Evolutionary conservation across 1,284 basidiomycete species (phyloP).

Genomic region (Anthracocystis walkeri): DNA sequence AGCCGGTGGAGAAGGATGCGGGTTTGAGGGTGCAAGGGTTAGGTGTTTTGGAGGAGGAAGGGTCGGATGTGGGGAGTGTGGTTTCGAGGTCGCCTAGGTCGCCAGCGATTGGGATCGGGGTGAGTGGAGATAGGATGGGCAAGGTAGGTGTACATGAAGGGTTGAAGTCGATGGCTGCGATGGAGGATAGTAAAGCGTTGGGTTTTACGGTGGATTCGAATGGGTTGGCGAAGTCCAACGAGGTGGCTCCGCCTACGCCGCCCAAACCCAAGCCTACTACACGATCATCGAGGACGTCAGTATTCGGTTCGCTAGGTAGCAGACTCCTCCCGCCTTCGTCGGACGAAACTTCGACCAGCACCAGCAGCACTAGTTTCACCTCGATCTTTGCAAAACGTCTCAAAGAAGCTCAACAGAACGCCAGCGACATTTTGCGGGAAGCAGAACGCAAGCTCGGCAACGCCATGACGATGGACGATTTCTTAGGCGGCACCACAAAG

Average conservation of each 20-base stretch:
- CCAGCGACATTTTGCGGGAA: constrained; percentile 35
- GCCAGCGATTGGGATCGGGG: constrained; percentile 8
- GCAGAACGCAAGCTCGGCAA: constrained; percentile 45
- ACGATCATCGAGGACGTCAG: constrained; percentile 8
- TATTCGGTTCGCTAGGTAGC: constrained; percentile 27
- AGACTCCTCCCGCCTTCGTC: neutral
- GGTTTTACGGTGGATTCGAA: constrained; percentile 30
- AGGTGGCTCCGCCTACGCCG: constrained; percentile 11
- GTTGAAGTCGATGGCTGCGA: neutral
- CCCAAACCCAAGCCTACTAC: constrained; percentile 10
- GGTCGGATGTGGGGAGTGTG: constrained; percentile 32
- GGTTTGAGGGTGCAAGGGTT: neutral
- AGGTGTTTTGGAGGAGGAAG: constrained; percentile 45
- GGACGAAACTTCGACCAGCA: neutral
- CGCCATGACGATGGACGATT: constrained; percentile 48
- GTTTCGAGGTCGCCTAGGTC: constrained; percentile 32
- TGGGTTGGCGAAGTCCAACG: constrained; percentile 16
- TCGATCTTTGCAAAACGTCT: constrained; percentile 31
- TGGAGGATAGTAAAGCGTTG: constrained; percentile 20
- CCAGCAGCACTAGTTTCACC: constrained; percentile 14
- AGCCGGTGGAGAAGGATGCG: constrained; percentile 16
- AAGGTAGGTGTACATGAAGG: too few species aligned
- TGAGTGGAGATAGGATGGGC: too few species aligned
- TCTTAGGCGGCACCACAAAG: constrained; percentile 11
- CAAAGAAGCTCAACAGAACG: constrained; percentile 35